Base-by-base conservation (phyloP, 352 stramenopile species). In the Stephanocyclus meneghinianus region DNA sequence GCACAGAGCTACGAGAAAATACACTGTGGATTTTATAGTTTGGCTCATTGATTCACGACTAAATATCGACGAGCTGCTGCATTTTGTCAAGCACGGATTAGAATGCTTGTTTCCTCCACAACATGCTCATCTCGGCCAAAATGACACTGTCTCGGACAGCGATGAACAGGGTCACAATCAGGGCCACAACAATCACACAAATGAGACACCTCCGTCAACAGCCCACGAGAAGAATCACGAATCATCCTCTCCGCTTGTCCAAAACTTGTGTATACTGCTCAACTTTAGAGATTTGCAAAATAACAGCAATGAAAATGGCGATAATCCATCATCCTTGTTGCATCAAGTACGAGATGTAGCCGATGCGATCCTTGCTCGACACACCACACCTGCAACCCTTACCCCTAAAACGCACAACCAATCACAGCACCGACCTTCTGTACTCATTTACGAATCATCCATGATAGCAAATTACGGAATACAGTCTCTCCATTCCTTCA, bases 401-500 rank as follows among this genome's bases (percentile, higher is more conserved):
- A 68, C 32, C 18, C 53, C 11, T 18, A 74, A 55, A 29, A 40
- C 47, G 15, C 48, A 63, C 10, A 29, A 29, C 6, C 51, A 44
- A 42, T 37, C 59, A 30, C 32, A 53, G 15, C 42, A 40, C 50
- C 44, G 26, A 16, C 73, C 70, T 42, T 73, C 71, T 26, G 75
- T 86, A 48, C 32, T 84, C 48, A 64, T 83, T 11, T 86, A 81
- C 64, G 75, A 86, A 76, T 78, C 74, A 55, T 81, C 71, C 18
- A 86, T 81, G 80, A 61, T 60, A 48, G 69, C 83, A 42, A 78
- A 72, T 61, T 86, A 81, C 50, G 75, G 80, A 15, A 55, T 86
- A 37, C 45, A 70, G 32, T 51, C 76, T 30, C 55, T 86, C 29
- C 59, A 84, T 60, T 83, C 80, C 1, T 86, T 86, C 65, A 81